Evolutionary conservation across 495 filamentous ascomycete species (phyloP).

Genomic region (Aspergillus leporis): DNA sequence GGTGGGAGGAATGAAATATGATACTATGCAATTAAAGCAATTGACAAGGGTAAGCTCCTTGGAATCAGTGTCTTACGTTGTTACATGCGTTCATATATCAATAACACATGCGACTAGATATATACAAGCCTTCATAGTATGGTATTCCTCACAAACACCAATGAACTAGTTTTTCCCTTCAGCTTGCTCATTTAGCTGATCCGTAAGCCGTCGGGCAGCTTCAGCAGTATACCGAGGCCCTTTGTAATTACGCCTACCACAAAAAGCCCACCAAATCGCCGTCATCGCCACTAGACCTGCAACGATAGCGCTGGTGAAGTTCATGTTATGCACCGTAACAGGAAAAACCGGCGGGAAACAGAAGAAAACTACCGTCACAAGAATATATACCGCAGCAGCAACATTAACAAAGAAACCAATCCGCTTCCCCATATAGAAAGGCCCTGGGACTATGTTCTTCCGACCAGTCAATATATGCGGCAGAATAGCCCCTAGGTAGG

Average conservation of each 20-base stretch:
- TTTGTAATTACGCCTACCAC: conserved; percentile 28
- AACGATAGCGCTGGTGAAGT: conserved; percentile 68
- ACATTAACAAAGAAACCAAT: conserved; percentile 62
- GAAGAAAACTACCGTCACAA: conserved; percentile 72
- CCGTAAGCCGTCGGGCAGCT: conserved; percentile 17
- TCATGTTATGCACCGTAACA: conserved; percentile 60
- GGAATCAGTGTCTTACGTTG: too few species aligned
- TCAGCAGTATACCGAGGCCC: conserved; percentile 37
- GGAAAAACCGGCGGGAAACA: conserved; percentile 72
- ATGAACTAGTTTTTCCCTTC: not conserved
- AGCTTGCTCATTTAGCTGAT: not conserved
- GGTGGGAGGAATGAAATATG: too few species aligned
- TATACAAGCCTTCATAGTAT: not conserved
- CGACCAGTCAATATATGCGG: conserved; percentile 69
- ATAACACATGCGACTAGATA: too few species aligned
- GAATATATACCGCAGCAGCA: conserved; percentile 62
- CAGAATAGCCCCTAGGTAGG: conserved; percentile 74
- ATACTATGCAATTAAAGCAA: too few species aligned
- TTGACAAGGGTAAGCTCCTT: too few species aligned
- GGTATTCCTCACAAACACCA: not conserved
- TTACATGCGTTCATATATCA: too few species aligned
- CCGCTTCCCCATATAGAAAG: conserved; percentile 65
- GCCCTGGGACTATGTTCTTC: conserved; percentile 61
- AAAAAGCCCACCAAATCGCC: conserved; percentile 48
- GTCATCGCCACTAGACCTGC: conserved; percentile 56